Base-by-base conservation (phyloP, 768 basidiomycete genomes). In the Lepiota brunneoincarnata region DNA sequence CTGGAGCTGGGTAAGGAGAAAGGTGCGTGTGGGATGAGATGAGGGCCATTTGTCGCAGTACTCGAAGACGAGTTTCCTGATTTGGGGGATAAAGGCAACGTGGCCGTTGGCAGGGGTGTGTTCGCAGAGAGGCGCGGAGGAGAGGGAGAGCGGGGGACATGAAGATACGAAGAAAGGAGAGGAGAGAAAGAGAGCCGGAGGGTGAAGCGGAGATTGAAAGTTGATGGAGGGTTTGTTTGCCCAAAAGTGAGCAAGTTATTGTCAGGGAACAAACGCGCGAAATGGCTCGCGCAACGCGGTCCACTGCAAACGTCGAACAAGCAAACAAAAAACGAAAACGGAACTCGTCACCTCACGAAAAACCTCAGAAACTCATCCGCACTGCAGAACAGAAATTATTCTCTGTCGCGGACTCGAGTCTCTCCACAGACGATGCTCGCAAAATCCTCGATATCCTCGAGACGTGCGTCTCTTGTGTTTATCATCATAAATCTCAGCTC, bases 61-160 rank as follows among this genome's bases (percentile, higher is more conserved):
- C 70, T 93, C 90, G 66, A 96, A 82, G 59, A 96, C 91, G 56
- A 96, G 75, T 65, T 93, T 94, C 52, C 90, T 76, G n/a, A 89
- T 76, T 57, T 84, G 84, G 2, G 92, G 89, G 2, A 91, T 69
- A 69, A 88, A 94, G 1, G 82, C 74, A 39, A 71, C 65, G 64
- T 89, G 88, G 1, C 91, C 91, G 67, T 93, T 93, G 54, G 86
- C 79, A n/a, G 21, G 86, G 86, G 21, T 66, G 63, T 0, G 91
- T 83, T 58, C 79, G 73, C 26, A 81, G 70, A 45, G 68, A 67
- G 34, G 75, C 79, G 53, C 79, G 65, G 49, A 50, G 24, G 53
- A 57, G 56, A 37, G 46, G 46, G 34, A 49, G 41, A 35, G 46
- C 38, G 51, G 38, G 43, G 55, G 43, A 42, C 43, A 49, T 51